Evolutionary conservation across 768 basidiomycete genomes (phyloP), one percentile per base, ranked within the genome.

Genomic region (Fomitopsis serialis): DNA sequence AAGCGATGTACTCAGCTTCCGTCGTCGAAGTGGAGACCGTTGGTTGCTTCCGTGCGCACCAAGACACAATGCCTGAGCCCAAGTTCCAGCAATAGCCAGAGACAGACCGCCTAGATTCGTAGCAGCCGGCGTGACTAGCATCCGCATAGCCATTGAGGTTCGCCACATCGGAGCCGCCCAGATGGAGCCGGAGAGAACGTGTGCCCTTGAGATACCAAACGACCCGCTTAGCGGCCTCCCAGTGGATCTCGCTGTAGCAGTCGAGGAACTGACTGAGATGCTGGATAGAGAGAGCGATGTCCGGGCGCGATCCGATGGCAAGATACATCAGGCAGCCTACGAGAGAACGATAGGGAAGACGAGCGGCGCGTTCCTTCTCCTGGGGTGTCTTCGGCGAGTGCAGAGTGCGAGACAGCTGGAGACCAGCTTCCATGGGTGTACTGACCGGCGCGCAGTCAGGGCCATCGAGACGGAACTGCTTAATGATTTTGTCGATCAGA

Each of bases 251-350:
- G 2, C 51, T 53, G 11, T 57, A 62, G 37, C 58, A 64, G 17
- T 50, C 55, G 11, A 54, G 45, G 48, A 61, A 68, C n/a, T 62
- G 65, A 19, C 58, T 58, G 19, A 69, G 64, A 2, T 58, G 50
- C 8, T 55, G 55, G 34, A 61, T 58, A 17, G 55, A 55, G 34
- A 68, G 60, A 32, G 53, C n/a, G n/a, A n/a, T n/a, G n/a, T n/a
- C n/a, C n/a, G n/a, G n/a, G n/a, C n/a, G n/a, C n/a, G n/a, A n/a
- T 6, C 50, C 58, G 24, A 63, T 53, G 10, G 60, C 56, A 19
- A 68, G 46, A 56, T 71, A 67, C 36, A 65, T 63, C 3, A 68
- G 60, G 7, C 50, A 44, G 12, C 66, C 58, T 7, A 70, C 61
- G 2, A 59, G 49, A 0, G 55, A 57, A 10, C 61, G 59, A 47